Evolutionary conservation across 2,329 filamentous ascomycete species (phyloP), one percentile per base, ranked within the genome.

Genomic region (Dryadomyces quercus-mongolicae): DNA sequence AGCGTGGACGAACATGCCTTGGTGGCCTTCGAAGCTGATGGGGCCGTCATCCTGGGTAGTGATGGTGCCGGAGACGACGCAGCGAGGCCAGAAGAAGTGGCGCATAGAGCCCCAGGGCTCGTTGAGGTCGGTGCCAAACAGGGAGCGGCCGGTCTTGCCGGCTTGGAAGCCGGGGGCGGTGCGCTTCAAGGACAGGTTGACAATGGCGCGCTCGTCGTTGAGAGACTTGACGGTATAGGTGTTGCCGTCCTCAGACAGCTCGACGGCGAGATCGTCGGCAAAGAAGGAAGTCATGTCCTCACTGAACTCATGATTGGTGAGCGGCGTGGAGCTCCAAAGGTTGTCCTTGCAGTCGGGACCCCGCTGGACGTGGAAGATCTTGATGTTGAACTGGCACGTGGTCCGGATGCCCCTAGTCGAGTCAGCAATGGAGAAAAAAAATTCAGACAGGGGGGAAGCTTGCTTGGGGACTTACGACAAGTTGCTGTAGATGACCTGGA

Each of bases 401-500:
- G 86, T 91, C 63, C 86, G 86, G 60, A 98, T 81, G 67, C 92
- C 91, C 62, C 91, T 95, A 66, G 22, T 3, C 3, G 36, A 34
- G 25, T 42, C 34, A 10, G 16, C 25, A 18, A 31, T 4, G 15
- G 12, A 54, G 31, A n/a, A 15, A 1, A 52, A 2, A 5, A n/a
- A n/a, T n/a, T n/a, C n/a, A n/a, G 34, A 34, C 21, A 48, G 5
- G 6, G 18, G 18, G 22, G 58, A 59, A 21, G 44, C 18, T 46
- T 45, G 52, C 50, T 51, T 45, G 49, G 31, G 21, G 47, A 61
- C 85, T 71, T 83, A 96, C 91, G 82, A 86, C 68, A 98, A 87
- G 71, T 95, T 96, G 75, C 88, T 97, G 77, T 97, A 95, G 68
- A 98, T 95, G 71, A 97, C 79, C 76, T 98, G 93, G 57, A 81